Evolutionary conservation across 176 grass and related monocot species (phyloP).

Genomic region (Oryza nivara): DNA sequence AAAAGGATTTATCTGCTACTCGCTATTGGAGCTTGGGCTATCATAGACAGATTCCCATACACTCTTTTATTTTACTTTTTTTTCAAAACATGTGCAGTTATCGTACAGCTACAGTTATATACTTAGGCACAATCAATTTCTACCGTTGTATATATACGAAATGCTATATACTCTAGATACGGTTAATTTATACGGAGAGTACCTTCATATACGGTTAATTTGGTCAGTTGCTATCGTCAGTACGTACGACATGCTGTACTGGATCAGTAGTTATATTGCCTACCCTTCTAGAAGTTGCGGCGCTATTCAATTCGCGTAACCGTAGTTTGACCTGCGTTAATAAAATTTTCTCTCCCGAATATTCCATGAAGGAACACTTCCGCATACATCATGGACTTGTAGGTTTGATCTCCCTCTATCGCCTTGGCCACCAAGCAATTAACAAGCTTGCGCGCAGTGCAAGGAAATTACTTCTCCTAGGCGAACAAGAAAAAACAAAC

Average conservation of each 20-base stretch:
- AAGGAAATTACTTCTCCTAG: background rate
- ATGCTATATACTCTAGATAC: too few relatives aligned
- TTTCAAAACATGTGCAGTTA: too few relatives aligned
- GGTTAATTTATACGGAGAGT: too few relatives aligned
- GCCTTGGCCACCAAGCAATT: slow-evolving; percentile 33
- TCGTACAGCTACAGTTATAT: too few relatives aligned
- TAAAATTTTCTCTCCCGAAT: background rate
- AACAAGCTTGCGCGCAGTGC: background rate
- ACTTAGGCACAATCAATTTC: too few relatives aligned
- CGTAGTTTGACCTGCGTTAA: background rate
- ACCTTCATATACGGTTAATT: too few relatives aligned
- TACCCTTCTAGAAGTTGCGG: background rate
- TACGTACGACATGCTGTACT: background rate
- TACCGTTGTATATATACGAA: too few relatives aligned
- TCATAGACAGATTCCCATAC: too few relatives aligned
- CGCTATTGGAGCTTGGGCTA: too few relatives aligned
- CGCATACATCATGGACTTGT: background rate
- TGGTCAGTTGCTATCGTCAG: background rate
- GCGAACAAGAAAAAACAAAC: background rate
- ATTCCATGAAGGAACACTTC: background rate
- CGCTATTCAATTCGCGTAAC: background rate
- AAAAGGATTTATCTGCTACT: too few relatives aligned
- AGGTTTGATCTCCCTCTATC: background rate
- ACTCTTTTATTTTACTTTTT: too few relatives aligned
- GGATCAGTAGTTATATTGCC: background rate